Base-by-base conservation (phyloP, 306 rosid genomes). In the Glycine soja region DNA sequence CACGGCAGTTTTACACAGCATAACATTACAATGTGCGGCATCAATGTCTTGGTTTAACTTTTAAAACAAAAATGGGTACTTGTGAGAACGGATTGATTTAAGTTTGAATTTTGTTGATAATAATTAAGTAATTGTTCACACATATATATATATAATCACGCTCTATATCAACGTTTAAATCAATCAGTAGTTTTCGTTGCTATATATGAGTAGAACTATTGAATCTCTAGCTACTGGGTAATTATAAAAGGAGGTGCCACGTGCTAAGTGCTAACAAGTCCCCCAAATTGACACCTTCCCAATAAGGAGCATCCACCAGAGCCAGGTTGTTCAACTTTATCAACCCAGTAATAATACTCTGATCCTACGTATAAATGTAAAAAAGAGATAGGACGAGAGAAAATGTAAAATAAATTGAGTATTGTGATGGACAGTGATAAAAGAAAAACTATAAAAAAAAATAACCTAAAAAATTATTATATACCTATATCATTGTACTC, bases 201-300 rank as follows among this genome's bases (percentile, higher is more conserved):
- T 24, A 24, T 24, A 24, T 24, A 24, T 24, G 51, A 15, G 51
- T 42, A 16, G 72, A 38, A 42, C 15, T 0, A 65, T 40, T 65
- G 0, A 65, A 64, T 14, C 4, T 62, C 0, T 4, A 10, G 13
- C 38, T 1, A 15, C 2, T 67, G 52, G 53, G 13, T 65, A 16
- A 24, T 24, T 24, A 68, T 4, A 68, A 68, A 45, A 68, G 15
- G 54, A 16, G n/a, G 16, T 46, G 52, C 7, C 56, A 69, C 12
- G 74, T 69, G 53, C 12, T 36, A 3, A 4, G 24, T 64, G 72
- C 9, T 16, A 45, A 68, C 7, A 69, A 46, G 72, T 42, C 52
- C 72, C 72, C 72, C 72, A 52, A 30, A 51, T 64, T 72, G 65
- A 72, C 76, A 72, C 32, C 76, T 71, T 50, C 75, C 74, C 58